phyloP scores from a whole-genome alignment of 306 rosid species.

The Trifolium fragiferum region DNA sequence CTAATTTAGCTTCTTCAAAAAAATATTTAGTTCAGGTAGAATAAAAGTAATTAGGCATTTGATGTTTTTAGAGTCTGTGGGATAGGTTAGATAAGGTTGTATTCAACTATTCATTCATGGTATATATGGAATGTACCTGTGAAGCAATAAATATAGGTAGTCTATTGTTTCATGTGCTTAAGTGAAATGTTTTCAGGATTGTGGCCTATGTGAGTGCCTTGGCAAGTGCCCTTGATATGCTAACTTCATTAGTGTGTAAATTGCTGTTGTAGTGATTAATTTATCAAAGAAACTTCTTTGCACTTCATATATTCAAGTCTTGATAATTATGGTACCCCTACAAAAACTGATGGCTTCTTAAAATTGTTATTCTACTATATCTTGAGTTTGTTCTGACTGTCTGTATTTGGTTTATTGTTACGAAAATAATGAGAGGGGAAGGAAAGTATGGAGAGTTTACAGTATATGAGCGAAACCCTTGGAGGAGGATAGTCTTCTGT shows the following conservation, averaged over 20 bases:
- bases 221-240: constrained; percentile 21
- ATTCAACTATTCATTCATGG: background rate
- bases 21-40: constrained; percentile 23
- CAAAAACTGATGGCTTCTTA: background rate
- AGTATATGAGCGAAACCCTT: background rate
- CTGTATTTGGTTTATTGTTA: background rate
- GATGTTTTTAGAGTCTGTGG: constrained; percentile 5
- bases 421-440: background rate
- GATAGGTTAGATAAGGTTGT: constrained; percentile 11
- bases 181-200: constrained; percentile 24
- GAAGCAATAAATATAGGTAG: constrained; percentile 25
- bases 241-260: constrained; percentile 13
- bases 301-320: background rate
- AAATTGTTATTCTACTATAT: background rate
- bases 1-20: no score
- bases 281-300: background rate
- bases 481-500: background rate
- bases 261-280: constrained; percentile 11
- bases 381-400: background rate
- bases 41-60: background rate
- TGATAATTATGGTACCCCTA: constrained; percentile 13
- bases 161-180: constrained; percentile 24
- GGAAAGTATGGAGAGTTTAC: background rate
- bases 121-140: constrained; percentile 13
- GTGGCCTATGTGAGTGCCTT: constrained; percentile 13